Conservation (phyloP, 2,329 filamentous ascomycete species). For the Aspergillus udagawae region DNA sequence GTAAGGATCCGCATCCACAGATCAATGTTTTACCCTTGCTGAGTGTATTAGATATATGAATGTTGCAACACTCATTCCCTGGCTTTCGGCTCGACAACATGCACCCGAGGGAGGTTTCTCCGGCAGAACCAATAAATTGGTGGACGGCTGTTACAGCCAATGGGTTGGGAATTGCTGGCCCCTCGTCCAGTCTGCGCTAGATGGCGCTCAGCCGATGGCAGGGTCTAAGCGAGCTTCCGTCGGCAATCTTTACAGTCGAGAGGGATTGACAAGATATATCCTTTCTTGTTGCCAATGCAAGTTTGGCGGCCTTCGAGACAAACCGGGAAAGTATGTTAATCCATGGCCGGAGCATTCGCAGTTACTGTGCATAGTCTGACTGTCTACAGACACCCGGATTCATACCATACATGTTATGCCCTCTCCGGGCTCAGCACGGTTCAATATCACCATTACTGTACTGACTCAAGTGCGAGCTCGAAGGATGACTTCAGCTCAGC, state of each 20-base stretch:
- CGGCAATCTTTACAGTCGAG: conserved; percentile 65
- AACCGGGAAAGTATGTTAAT: conserved; percentile 74
- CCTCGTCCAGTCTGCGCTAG: conserved; percentile 74
- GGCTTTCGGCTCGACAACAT: conserved; percentile 86
- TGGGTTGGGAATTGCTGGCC: conserved; percentile 97
- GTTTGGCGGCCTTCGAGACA: conserved; percentile 82
- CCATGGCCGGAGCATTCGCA: neutral
- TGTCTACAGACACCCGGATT: conserved; percentile 64
- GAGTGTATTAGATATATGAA: conserved; percentile 62
- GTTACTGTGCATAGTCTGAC: conserved; percentile 15
- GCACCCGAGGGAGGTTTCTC: conserved; percentile 89
- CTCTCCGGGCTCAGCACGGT: conserved; percentile 79
- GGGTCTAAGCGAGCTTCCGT: conserved; percentile 19
- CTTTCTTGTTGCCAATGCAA: conserved; percentile 79
- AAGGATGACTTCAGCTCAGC: conserved; percentile 30
- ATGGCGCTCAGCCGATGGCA: conserved; percentile 43
- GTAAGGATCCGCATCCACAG: conserved; percentile 46
- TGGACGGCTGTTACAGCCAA: conserved; percentile 97
- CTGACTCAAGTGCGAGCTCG: conserved; percentile 29
- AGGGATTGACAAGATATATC: conserved; percentile 85
- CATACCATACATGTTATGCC: conserved; percentile 91
- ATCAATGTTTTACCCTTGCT: conserved; percentile 5
- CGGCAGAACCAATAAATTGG: conserved; percentile 93
- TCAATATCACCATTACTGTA: conserved; percentile 61
- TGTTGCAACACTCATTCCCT: conserved; percentile 71